Evolutionary conservation across 2,329 filamentous ascomycete species (phyloP), one percentile per base, ranked within the genome.

Genomic region (Alternaria sp.): DNA sequence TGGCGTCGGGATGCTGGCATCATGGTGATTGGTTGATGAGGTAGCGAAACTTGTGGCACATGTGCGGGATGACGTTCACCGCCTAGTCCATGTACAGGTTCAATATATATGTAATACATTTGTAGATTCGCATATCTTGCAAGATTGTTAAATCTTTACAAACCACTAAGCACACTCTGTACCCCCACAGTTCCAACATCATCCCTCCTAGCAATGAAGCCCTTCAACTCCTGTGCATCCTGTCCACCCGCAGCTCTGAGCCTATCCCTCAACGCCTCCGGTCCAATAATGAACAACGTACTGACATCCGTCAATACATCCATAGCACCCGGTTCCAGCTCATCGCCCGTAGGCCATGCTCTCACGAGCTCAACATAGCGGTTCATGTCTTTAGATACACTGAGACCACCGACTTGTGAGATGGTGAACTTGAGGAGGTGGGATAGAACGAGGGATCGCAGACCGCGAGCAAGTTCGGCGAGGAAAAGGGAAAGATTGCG

Each of bases 361-460:
- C 92, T 89, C 68, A 99, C 86, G 11, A 97, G 88, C 64, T 94
- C 91, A 9, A 92, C 91, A 79, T 99, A 99, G 77, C 93, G 93
- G 36, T 93, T 93, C 79, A 98, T 94, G 77, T 99, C 96, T 82
- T 98, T 97, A 36, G 91, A 95, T 25, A 98, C 93, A 88, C 97
- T 96, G 50, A 99, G 87, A 3, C 93, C 96, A 65, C 96, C 96
- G 0, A 95, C 94, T 44, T 94, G 93, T 71, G 93, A 97, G 69
- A 99, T 93, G 64, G 91, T 89, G 82, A 97, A 99, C 74, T 93
- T 93, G 75, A 97, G 96, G 82, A 98, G 93, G 81, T 99, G 96
- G 66, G 96, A 92, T 66, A 99, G 89, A 5, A 99, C 86, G 10
- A 96, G 87, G 54, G 86, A 83, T 69, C 94, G 90, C 36, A 97